Base-by-base conservation (phyloP, 345 rosid genomes). In the Corchorus capsularis region DNA sequence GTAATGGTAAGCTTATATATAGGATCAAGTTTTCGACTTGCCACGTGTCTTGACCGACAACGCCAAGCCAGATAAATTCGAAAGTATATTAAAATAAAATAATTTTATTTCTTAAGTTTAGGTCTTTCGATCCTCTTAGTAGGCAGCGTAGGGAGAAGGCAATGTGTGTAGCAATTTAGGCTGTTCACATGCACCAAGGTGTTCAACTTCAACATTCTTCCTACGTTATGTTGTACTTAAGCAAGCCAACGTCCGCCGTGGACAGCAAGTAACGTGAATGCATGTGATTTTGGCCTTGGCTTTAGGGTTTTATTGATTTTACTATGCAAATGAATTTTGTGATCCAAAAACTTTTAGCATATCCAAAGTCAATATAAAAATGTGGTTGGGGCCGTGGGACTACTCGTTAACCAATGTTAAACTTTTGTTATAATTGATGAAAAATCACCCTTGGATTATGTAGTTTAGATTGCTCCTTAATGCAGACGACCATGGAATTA, bases 271-370 rank as follows among this genome's bases (percentile, higher is more conserved):
- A 78, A 86, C 79, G 77, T 69, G 82, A 65, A 45, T 76, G 84
- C 89, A 84, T 84, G 89, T 86, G 87, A 78, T 59, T 55, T 71
- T 15, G 50, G 52, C 77, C 69, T 76, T 68, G 82, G 61, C 5
- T 54, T 82, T 66, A 74, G 85, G 80, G 79, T 64, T 75, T 70
- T 75, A 17, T 37, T 72, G 11, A 47, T 49, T 71, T 82, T 27
- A 34, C 69, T 1, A 39, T 39, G 66, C 19, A 69, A 62, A 55
- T 39, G 34, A 46, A 10, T 56, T 80, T 78, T 63, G 76, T 35
- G 82, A 85, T 80, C 77, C 78, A 45, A 79, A 53, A 69, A 11
- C 27, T 54, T 73, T 56, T 17, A 4, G 16, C 45, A 55, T 63
- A 32, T 63, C 63, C 78, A 59, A 73, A 35, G 50, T 32, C 69